Evolutionary conservation across 2,329 filamentous ascomycete genomes (phyloP), one percentile per base, ranked within the genome.

Genomic region (Claviceps capensis): DNA sequence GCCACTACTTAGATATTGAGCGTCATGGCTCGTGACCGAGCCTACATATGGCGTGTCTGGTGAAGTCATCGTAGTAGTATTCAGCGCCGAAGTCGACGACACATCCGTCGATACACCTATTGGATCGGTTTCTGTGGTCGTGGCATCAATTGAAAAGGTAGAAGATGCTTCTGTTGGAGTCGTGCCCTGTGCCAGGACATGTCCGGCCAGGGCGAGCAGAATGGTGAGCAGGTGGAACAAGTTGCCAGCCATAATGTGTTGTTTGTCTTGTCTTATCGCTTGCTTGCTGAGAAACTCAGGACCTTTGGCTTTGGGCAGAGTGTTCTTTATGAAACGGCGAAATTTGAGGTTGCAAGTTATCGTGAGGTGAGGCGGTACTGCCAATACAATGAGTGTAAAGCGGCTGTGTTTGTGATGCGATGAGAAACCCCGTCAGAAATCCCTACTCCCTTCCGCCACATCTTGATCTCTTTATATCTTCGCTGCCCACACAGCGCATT

Each of bases 121-220:
- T 37, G 30, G 11, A 9, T 4, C 9, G 42, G 16, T 37, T 16
- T 19, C 11, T 26, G 40, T 47, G 43, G 43, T 19, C 19, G 52
- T 38, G 8, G 45, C 30, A 30, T 23, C 22, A 7, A 17, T 36
- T 26, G n/a, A 7, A 3, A 37, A 16, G 8, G 46, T 45, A 1
- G 46, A 14, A 44, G 42, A 23, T 44, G 19, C 7, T 7, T 38
- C 52, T 16, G 48, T 16, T 4, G 48, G 14, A n/a, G 43, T 51
- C 14, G 40, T 48, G 14, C 23, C 43, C 45, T 53, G 52, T 4
- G 45, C 52, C 37, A 40, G n/a, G n/a, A 45, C 52, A n/a, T 48
- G 40, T 30, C 48, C 48, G 16, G 44, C 14, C 3, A 53, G 11
- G 2, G 47, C 41, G 30, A 50, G 16, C 19, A 53, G 38, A 45